These are phyloP conservation scores for Oxytropis ochrocephala DNA, from an alignment of 306 rosid species.

Conservation along the genomic window DNA sequence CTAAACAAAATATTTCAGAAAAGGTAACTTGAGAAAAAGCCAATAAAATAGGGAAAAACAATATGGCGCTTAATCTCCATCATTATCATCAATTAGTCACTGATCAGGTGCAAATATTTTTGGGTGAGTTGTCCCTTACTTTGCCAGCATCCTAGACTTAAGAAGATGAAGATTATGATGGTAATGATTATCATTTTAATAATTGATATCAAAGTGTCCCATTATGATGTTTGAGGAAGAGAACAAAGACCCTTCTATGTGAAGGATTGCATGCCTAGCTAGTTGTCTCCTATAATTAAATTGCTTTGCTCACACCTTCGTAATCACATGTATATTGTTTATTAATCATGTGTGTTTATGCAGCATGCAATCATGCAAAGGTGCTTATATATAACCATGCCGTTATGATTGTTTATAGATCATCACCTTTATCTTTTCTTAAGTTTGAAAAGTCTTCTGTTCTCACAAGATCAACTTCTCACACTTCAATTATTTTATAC, in stretches of 20 bases:
- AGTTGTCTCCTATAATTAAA: constrained; percentile 27
- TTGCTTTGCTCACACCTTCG: constrained; percentile 2
- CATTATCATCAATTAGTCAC: background rate
- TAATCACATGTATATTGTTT: constrained; percentile 21
- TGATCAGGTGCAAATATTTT: constrained; percentile 29
- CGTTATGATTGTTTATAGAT: background rate
- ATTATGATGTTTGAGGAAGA: constrained; percentile 50
- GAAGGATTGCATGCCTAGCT: constrained; percentile 45
- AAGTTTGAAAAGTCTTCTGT: background rate
- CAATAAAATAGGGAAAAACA: constrained; percentile 6
- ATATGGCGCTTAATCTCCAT: background rate
- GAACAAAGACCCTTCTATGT: constrained; percentile 48
- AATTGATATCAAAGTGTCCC: constrained; percentile 31
- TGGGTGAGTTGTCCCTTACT: constrained; percentile 45
- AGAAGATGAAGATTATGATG: constrained; percentile 39
- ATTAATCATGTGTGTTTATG: constrained; percentile 11
- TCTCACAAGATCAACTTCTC: background rate
- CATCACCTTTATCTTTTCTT: background rate
- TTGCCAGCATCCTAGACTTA: constrained; percentile 46
- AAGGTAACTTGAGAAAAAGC: background rate
- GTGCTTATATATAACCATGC: constrained; percentile 1
- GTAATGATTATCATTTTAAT: constrained; percentile 34
- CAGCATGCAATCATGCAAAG: constrained; percentile 24
- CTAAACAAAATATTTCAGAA: background rate
- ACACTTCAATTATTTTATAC: background rate